Conservation (phyloP, 176 grass and related monocot species). For the Miscanthus lutarioriparius region DNA sequence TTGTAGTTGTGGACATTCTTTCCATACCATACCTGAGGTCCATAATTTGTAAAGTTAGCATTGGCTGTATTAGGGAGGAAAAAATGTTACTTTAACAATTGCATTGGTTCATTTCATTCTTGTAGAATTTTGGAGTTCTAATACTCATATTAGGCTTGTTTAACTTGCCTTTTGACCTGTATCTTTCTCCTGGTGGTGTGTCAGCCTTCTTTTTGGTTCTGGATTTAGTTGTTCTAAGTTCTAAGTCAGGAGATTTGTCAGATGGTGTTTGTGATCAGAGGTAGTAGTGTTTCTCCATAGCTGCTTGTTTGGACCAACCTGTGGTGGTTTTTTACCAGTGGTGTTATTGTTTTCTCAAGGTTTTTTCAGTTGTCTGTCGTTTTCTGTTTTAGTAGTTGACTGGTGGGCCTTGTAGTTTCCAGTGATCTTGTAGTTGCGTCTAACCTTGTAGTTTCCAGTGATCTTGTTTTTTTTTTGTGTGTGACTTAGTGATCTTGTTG, state of each 20-base stretch:
- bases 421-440: background rate
- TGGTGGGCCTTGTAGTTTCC: too few species aligned
- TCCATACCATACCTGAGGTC: background rate
- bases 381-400: background rate
- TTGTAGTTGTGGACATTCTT: conserved; percentile 2
- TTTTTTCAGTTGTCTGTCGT: background rate
- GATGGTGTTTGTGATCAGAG: too few species aligned
- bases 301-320: too few species aligned
- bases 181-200: background rate
- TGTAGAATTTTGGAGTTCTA: conserved; percentile 4
- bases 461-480: too few species aligned
- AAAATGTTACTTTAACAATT: background rate
- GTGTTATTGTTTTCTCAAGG: background rate
- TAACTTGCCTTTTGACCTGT: background rate
- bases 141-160: background rate
- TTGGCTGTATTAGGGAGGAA: background rate
- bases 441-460: too few species aligned
- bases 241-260: too few species aligned
- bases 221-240: too few species aligned
- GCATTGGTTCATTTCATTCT: background rate
- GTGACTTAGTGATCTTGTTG: too few species aligned
- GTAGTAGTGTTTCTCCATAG: too few species aligned
- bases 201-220: background rate
- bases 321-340: background rate
- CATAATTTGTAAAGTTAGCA: conserved; percentile 19